These are phyloP conservation scores for Dimargaris xerosporica DNA, from an alignment of 192 early-diverging fungal genomes.

Conservation along the genomic window DNA sequence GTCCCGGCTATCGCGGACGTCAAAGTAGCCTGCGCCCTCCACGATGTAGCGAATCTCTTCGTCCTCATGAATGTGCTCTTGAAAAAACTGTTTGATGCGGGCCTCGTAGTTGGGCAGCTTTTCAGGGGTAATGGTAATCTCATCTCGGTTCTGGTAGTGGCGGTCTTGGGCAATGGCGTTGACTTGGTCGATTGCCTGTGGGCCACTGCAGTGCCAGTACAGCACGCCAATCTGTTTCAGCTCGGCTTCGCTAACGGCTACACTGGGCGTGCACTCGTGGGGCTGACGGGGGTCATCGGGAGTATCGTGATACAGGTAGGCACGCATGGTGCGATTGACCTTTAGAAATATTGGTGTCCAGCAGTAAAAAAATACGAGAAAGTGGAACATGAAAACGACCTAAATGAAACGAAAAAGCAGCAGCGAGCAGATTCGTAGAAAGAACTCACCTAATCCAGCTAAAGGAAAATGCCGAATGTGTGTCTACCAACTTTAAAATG, in stretches of 20 bases:
- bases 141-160: conserved; percentile 83
- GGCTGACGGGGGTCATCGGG: conserved; percentile 54
- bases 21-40: conserved; percentile 90
- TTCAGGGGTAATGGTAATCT: conserved; percentile 64
- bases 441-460: too few relatives aligned
- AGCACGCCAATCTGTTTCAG: conserved; percentile 56
- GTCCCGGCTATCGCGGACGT: conserved; percentile 43
- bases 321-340: conserved; percentile 37
- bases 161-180: conserved; percentile 56
- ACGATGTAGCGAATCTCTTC: conserved; percentile 92
- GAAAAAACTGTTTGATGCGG: conserved; percentile 85
- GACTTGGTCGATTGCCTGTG: conserved; percentile 40
- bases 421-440: too few relatives aligned
- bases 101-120: conserved; percentile 77
- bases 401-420: too few relatives aligned
- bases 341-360: too few relatives aligned
- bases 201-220: conserved; percentile 40
- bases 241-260: conserved; percentile 45
- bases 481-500: too few relatives aligned
- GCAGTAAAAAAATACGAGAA: too few relatives aligned
- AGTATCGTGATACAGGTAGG: conserved; percentile 58
- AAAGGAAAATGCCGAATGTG: too few relatives aligned
- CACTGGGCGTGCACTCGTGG: conserved; percentile 57
- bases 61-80: conserved; percentile 91
- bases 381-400: too few relatives aligned